Evolutionary conservation across 331 rosid genomes (phyloP).

Genomic region (Rhamnella rubrinervis): DNA sequence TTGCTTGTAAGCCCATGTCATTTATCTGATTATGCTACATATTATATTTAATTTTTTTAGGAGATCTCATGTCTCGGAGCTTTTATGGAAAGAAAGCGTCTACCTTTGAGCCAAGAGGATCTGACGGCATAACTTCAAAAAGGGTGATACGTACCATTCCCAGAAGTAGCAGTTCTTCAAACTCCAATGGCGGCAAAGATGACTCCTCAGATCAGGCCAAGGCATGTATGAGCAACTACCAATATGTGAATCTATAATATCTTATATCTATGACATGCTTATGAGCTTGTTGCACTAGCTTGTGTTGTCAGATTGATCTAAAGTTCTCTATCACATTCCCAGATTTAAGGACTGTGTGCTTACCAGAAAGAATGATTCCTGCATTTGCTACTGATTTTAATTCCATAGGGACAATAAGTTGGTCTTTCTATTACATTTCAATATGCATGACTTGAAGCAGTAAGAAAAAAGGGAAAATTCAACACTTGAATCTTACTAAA

Average conservation of each 20-base stretch:
- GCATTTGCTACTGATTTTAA: not conserved
- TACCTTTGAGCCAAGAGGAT: conserved; percentile 33
- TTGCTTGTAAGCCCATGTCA: conserved; percentile 1
- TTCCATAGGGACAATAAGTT: not conserved
- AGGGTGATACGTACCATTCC: conserved; percentile 33
- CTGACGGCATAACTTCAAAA: conserved; percentile 17
- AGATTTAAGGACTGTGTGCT: not conserved
- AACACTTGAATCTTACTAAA: too few relatives aligned
- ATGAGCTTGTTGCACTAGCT: conserved; percentile 15
- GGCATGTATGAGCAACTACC: conserved; percentile 44
- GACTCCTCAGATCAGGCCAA: conserved; percentile 48
- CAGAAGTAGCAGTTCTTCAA: conserved; percentile 52
- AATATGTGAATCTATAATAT: not conserved
- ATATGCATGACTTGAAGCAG: too few relatives aligned
- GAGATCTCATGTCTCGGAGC: conserved; percentile 36
- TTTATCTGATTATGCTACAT: conserved; percentile 7
- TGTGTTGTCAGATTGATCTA: not conserved
- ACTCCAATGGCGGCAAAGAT: conserved; percentile 44
- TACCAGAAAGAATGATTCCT: not conserved
- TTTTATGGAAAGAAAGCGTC: conserved; percentile 31
- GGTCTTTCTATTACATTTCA: not conserved
- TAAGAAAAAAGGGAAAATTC: too few relatives aligned
- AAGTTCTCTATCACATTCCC: not conserved
- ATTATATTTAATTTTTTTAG: conserved; percentile 29
- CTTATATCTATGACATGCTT: not conserved